phyloP scores from a whole-genome alignment of 768 basidiomycete genomes.

The Pleurotus sapidus region DNA sequence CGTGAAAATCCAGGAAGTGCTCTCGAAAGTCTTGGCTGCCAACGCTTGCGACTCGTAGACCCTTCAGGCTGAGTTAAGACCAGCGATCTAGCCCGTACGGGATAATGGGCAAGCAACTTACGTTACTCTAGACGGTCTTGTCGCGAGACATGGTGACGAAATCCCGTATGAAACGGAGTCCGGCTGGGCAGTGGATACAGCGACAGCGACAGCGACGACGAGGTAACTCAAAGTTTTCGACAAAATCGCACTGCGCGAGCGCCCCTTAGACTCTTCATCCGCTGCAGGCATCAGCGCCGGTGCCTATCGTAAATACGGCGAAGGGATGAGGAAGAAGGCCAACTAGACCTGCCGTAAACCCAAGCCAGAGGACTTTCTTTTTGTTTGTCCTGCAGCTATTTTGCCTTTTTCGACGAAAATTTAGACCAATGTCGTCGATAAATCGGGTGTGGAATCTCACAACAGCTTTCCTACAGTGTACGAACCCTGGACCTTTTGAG shows the following conservation, averaged over 20 bases:
- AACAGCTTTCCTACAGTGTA: slow-evolving; percentile 1
- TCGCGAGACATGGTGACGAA: neutral
- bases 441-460: slow-evolving; percentile 4
- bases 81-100: neutral
- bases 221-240: no score
- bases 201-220: neutral
- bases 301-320: neutral
- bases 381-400: neutral
- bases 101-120: neutral
- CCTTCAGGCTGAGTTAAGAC: neutral
- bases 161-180: slow-evolving; percentile 4
- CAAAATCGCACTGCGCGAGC: no score
- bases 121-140: neutral
- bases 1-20: no score
- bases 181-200: neutral
- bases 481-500: slow-evolving; percentile 3
- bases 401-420: neutral
- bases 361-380: neutral
- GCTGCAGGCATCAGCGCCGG: no score
- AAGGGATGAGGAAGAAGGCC: neutral
- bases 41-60: neutral
- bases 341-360: neutral
- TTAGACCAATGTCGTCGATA: slow-evolving; percentile 4
- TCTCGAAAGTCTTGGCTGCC: no score
- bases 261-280: no score